Evolutionary conservation across 768 basidiomycete species (phyloP).

Genomic region (Mycena metata): DNA sequence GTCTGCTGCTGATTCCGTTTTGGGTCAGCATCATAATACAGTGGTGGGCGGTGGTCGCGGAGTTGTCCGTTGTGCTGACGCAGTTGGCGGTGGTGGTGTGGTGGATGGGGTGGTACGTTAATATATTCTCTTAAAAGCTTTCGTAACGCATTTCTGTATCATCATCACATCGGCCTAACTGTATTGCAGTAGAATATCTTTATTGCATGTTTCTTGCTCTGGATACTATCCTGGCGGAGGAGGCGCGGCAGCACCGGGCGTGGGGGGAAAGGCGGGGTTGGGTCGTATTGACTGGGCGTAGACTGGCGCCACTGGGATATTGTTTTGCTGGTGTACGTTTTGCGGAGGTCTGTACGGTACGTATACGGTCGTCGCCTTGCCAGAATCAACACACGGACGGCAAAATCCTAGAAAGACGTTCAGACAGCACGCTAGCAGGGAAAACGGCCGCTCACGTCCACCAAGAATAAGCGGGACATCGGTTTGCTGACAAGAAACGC

Average conservation of each 20-base stretch:
- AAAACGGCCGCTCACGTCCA: slow-evolving; percentile 66
- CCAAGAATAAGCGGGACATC: slow-evolving; percentile 84
- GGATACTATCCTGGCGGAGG: not conserved
- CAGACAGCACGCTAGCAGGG: not conserved
- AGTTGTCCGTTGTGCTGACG: slow-evolving; percentile 68
- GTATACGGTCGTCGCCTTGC: slow-evolving; percentile 51
- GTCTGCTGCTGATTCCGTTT: slow-evolving; percentile 73
- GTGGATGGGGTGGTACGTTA: slow-evolving; percentile 83
- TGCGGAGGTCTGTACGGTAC: slow-evolving; percentile 29
- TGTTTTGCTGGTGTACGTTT: slow-evolving; percentile 1
- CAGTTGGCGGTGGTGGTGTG: slow-evolving; percentile 73
- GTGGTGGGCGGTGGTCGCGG: slow-evolving; percentile 75
- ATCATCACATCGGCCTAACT: slow-evolving; percentile 24
- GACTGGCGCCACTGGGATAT: not conserved
- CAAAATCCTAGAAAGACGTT: slow-evolving; percentile 66
- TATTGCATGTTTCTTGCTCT: slow-evolving; percentile 12
- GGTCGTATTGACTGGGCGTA: slow-evolving; percentile 2
- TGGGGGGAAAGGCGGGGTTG: not conserved
- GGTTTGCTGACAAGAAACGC: slow-evolving; percentile 71
- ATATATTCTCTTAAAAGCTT: slow-evolving; percentile 50
- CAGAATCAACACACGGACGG: slow-evolving; percentile 73
- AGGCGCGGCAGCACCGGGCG: not conserved
- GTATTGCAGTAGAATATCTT: slow-evolving; percentile 21
- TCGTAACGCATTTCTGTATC: slow-evolving; percentile 22
- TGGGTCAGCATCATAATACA: slow-evolving; percentile 74